Conservation (phyloP, 2,329 filamentous ascomycete genomes). For the Ramichloridium luteum region DNA sequence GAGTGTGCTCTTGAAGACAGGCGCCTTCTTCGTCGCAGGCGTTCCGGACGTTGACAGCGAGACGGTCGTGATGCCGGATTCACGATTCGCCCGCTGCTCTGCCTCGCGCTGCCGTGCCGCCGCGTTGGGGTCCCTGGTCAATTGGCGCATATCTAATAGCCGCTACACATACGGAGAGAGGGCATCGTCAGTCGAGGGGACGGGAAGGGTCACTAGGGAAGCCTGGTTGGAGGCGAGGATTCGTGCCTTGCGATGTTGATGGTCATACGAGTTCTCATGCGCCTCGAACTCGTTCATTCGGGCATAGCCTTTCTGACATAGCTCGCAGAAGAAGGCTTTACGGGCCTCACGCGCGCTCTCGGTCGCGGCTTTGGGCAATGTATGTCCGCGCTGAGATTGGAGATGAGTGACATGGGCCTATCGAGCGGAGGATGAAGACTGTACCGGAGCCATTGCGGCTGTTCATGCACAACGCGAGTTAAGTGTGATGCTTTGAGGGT, state of each 20-base stretch:
- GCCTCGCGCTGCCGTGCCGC: conserved; percentile 54
- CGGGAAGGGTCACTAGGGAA: background rate
- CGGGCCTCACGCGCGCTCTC: conserved; percentile 61
- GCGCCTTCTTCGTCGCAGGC: conserved; percentile 17
- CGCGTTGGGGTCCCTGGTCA: conserved; percentile 59
- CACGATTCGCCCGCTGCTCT: conserved; percentile 44
- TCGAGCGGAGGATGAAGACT: no score
- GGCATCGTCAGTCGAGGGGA: no score
- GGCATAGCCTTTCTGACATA: conserved; percentile 88
- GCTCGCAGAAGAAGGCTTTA: conserved; percentile 69
- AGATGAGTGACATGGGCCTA: no score
- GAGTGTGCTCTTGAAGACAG: conserved; percentile 21
- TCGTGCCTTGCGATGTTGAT: conserved; percentile 70
- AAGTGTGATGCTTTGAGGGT: no score
- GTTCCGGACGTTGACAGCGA: conserved; percentile 3
- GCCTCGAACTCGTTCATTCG: conserved; percentile 95
- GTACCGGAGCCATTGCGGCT: background rate
- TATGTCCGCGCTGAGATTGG: conserved; percentile 20
- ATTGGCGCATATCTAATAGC: conserved; percentile 75
- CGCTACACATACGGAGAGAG: conserved; percentile 31
- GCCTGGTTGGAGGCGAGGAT: background rate
- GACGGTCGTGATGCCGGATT: conserved; percentile 50
- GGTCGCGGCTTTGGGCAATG: conserved; percentile 30
- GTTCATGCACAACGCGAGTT: no score
- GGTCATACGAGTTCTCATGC: conserved; percentile 87